Conservation (phyloP, 2,329 filamentous ascomycete genomes). For the Colletotrichum orchidophilum region DNA sequence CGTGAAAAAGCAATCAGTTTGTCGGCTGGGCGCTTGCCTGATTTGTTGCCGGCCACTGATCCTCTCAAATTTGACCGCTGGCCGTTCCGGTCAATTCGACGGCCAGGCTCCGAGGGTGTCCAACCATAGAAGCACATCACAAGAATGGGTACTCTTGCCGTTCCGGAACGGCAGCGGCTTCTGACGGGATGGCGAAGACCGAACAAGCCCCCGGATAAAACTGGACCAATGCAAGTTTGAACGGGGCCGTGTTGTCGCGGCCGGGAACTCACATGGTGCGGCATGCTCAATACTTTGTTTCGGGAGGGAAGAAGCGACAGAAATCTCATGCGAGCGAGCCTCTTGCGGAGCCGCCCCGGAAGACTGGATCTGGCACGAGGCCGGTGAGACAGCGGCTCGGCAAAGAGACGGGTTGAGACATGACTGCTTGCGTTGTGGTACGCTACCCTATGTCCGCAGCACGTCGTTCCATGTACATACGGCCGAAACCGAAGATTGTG, state of each 20-base stretch:
- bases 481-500: slow-evolving; percentile 8
- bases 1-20: not conserved
- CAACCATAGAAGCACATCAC: not conserved
- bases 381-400: slow-evolving; percentile 12
- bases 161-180: not conserved
- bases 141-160: not conserved
- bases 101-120: not conserved
- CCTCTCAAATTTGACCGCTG: not conserved
- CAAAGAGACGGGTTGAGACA: not conserved
- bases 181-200: not conserved
- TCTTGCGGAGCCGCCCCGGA: slow-evolving; percentile 23
- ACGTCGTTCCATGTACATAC: slow-evolving; percentile 1
- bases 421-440: slow-evolving; percentile 26
- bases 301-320: slow-evolving; percentile 7
- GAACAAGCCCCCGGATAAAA: not conserved
- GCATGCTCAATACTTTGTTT: slow-evolving; percentile 3
- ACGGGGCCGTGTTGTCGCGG: slow-evolving; percentile 22
- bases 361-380: slow-evolving; percentile 22
- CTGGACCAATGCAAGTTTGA: slow-evolving; percentile 20
- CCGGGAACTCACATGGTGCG: slow-evolving; percentile 20
- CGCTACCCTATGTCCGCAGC: not conserved
- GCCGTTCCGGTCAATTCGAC: not conserved
- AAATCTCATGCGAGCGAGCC: slow-evolving; percentile 3
- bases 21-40: not conserved
- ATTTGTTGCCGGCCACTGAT: not conserved